Evolutionary conservation across 345 rosid species (phyloP).

Genomic region (Citropsis articulata): DNA sequence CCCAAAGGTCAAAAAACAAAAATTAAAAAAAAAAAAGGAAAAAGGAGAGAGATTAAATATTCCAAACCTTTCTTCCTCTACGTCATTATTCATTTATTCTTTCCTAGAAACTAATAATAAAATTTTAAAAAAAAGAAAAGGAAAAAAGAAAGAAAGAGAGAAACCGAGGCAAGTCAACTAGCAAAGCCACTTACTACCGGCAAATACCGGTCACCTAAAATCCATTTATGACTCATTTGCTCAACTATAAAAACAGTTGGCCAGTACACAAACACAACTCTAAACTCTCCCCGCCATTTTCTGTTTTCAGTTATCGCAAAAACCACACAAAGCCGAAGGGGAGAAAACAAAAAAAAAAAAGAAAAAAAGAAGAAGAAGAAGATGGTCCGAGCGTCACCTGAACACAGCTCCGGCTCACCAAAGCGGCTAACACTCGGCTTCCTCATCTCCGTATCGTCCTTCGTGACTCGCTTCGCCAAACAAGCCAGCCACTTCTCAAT

Average conservation of each 20-base stretch:
- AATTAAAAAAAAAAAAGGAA: too few species aligned
- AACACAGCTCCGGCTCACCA: conserved; percentile 13
- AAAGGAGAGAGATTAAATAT: too few species aligned
- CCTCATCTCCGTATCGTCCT: neutral
- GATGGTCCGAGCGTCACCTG: conserved; percentile 22
- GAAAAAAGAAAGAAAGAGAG: too few species aligned
- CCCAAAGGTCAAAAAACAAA: accelerated
- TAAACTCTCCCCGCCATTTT: neutral
- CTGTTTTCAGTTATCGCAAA: neutral
- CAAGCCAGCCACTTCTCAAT: conserved; percentile 46
- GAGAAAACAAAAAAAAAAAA: neutral
- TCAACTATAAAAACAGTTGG: neutral
- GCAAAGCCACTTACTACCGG: conserved; percentile 17
- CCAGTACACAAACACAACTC: neutral
- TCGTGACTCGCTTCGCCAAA: conserved; percentile 31
- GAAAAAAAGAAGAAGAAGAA: neutral
- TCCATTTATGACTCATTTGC: neutral
- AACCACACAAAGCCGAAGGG: too few species aligned
- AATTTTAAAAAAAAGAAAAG: neutral
- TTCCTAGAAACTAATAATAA: neutral
- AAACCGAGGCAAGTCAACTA: neutral
- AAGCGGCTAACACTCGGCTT: conserved; percentile 39
- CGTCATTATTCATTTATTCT: neutral
- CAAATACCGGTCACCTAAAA: conserved; percentile 19
- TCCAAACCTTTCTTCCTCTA: neutral